Evolutionary conservation across 2,329 filamentous ascomycete genomes (phyloP).

Genomic region (Cercospora brassicicola): DNA sequence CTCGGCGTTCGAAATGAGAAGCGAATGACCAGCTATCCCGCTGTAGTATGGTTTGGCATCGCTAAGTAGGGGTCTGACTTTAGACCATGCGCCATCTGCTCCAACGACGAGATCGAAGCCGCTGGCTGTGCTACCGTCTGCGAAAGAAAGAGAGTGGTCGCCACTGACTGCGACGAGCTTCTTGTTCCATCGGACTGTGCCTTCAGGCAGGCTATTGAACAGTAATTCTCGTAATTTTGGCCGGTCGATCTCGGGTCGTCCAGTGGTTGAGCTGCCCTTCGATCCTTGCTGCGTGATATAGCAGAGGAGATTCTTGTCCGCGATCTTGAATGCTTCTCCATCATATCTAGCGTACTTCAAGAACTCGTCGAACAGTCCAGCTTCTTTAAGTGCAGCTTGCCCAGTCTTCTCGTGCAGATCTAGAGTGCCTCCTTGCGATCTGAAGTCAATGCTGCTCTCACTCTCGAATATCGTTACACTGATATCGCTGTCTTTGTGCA

Average conservation of each 20-base stretch:
- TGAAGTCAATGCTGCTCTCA: slow-evolving; percentile 31
- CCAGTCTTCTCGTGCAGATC: slow-evolving; percentile 37
- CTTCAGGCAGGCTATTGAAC: slow-evolving; percentile 28
- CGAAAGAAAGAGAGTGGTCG: slow-evolving; percentile 35
- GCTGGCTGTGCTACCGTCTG: slow-evolving; percentile 37
- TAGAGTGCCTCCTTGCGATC: slow-evolving; percentile 33
- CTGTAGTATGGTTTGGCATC: slow-evolving; percentile 41
- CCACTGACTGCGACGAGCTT: slow-evolving; percentile 30
- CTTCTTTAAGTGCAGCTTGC: slow-evolving; percentile 32
- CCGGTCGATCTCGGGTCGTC: slow-evolving; percentile 42
- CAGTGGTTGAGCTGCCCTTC: slow-evolving; percentile 34
- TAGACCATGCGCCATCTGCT: slow-evolving; percentile 48
- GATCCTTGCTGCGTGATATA: slow-evolving; percentile 35
- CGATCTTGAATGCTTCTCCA: slow-evolving; percentile 45
- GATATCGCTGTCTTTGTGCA: slow-evolving; percentile 27
- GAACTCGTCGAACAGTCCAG: slow-evolving; percentile 34
- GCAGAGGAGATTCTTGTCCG: slow-evolving; percentile 42
- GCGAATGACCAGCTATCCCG: slow-evolving; percentile 40
- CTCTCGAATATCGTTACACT: slow-evolving; percentile 33
- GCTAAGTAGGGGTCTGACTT: slow-evolving; percentile 39
- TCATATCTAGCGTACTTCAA: slow-evolving; percentile 26
- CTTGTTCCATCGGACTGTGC: slow-evolving; percentile 42
- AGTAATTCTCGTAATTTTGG: slow-evolving; percentile 39
- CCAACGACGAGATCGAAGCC: slow-evolving; percentile 48
- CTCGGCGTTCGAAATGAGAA: slow-evolving; percentile 19